Percentiles rank a stretch among this genome's conserved stretches.
These are phyloP conservation scores for Fusarium lyarnte DNA, from an alignment of 2,329 filamentous ascomycete genomes.

Conservation along the genomic window DNA sequence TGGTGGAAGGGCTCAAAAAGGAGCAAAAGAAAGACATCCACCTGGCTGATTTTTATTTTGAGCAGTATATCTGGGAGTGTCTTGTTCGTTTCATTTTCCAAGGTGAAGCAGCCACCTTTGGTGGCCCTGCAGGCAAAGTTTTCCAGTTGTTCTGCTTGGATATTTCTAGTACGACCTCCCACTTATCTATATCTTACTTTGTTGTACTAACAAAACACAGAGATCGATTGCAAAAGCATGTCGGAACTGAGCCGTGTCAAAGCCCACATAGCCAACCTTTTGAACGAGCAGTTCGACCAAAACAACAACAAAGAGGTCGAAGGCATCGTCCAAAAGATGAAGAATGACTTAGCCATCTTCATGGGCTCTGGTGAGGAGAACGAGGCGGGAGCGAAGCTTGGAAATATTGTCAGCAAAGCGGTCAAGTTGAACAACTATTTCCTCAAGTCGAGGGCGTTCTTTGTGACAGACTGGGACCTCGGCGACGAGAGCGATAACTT, in stretches of 20 bases:
- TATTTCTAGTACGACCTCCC: conserved; percentile 1
- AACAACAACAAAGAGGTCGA: neutral
- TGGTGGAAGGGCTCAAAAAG: conserved; percentile 6
- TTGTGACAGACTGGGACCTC: neutral
- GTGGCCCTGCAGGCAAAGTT: conserved; percentile 4
- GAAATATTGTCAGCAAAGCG: conserved; percentile 1
- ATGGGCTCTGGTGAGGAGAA: neutral
- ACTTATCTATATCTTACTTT: neutral
- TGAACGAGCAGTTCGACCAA: neutral
- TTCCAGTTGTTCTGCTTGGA: conserved; percentile 25
- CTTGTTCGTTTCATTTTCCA: conserved; percentile 8
- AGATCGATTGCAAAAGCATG: neutral
- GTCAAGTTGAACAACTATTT: conserved; percentile 2
- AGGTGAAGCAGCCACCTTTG: conserved; percentile 4
- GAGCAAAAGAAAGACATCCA: neutral
- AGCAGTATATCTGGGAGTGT: conserved; percentile 16
- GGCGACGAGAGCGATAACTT: neutral
- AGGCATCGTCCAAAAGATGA: neutral
- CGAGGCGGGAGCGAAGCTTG: neutral
- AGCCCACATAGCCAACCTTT: neutral
- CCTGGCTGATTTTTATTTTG: neutral
- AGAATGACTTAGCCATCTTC: conserved; percentile 7
- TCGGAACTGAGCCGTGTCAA: conserved; percentile 18
- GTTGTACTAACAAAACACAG: conserved; percentile 3
- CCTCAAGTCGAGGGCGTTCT: conserved; percentile 26